These are phyloP conservation scores for Cutaneotrichosporon curvatum DNA, from an alignment of 1,284 basidiomycete genomes.

Conservation along the genomic window DNA sequence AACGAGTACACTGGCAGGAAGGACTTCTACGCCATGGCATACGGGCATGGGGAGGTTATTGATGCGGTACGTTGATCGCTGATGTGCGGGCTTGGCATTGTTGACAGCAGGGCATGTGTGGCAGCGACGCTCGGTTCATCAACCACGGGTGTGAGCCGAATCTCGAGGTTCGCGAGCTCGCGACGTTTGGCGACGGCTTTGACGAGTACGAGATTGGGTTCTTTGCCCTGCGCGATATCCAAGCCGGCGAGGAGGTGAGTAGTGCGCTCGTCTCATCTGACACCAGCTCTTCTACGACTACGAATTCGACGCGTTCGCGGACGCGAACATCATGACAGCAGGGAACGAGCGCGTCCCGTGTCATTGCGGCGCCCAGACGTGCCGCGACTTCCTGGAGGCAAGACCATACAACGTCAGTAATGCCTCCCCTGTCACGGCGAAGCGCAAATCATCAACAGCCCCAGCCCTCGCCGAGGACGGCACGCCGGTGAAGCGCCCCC, in stretches of 20 bases:
- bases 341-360: conserved; percentile 39
- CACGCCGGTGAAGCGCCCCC: neutral
- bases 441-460: neutral
- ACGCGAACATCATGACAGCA: conserved; percentile 7
- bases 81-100: too few relatives aligned
- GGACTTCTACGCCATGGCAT: conserved; percentile 49
- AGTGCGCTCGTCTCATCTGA: neutral
- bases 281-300: conserved; percentile 44
- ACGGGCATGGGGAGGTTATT: conserved; percentile 48
- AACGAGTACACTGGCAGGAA: conserved; percentile 35
- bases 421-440: neutral
- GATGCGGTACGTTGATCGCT: conserved; percentile 45
- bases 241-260: conserved; percentile 46
- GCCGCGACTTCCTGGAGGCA: conserved; percentile 43
- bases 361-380: conserved; percentile 43
- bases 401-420: conserved; percentile 26
- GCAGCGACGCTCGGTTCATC: conserved; percentile 49
- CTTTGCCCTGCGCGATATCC: conserved; percentile 47
- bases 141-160: conserved; percentile 49
- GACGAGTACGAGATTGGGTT: conserved; percentile 49
- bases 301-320: conserved; percentile 43
- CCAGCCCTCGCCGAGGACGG: neutral
- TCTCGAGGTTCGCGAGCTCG: conserved; percentile 44
- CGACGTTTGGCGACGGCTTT: conserved; percentile 38
- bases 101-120: conserved; percentile 40